phyloP scores from a whole-genome alignment of 148 eudicot genomes.

The Nepenthes gracilis region DNA sequence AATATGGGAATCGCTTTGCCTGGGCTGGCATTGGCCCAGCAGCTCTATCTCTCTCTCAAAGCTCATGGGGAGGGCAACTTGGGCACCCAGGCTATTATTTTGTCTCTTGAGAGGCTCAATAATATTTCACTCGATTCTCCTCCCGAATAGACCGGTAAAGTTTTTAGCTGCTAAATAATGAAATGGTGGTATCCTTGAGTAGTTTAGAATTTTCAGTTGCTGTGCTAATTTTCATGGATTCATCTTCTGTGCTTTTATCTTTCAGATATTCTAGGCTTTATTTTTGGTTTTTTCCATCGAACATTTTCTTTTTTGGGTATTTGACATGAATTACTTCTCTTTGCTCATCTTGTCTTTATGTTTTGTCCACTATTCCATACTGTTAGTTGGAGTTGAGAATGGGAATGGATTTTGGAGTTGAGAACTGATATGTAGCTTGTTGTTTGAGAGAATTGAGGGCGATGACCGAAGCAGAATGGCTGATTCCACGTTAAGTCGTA shows the following conservation, averaged over 20 bases:
- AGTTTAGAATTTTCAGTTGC: too few relatives aligned
- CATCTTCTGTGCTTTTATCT: too few relatives aligned
- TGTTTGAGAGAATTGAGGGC: too few relatives aligned
- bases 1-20: slow-evolving; percentile 81
- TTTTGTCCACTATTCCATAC: too few relatives aligned
- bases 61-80: slow-evolving; percentile 89
- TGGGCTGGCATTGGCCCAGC: slow-evolving; percentile 82
- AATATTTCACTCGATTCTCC: slow-evolving; percentile 38
- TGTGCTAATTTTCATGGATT: too few relatives aligned
- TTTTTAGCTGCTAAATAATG: not conserved
- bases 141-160: not conserved
- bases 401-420: not conserved
- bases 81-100: slow-evolving; percentile 85
- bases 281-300: too few relatives aligned
- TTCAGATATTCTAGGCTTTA: too few relatives aligned
- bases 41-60: slow-evolving; percentile 74
- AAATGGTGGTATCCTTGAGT: not conserved
- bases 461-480: too few relatives aligned
- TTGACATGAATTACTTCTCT: too few relatives aligned
- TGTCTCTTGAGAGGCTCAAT: slow-evolving; percentile 81
- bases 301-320: too few relatives aligned
- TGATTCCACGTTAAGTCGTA: not conserved
- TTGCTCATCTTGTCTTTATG: too few relatives aligned
- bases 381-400: not conserved
- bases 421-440: not conserved